Evolutionary conservation across 2,329 filamentous ascomycete genomes (phyloP), one percentile per base, ranked within the genome.

Genomic region (Fusarium camptoceras): DNA sequence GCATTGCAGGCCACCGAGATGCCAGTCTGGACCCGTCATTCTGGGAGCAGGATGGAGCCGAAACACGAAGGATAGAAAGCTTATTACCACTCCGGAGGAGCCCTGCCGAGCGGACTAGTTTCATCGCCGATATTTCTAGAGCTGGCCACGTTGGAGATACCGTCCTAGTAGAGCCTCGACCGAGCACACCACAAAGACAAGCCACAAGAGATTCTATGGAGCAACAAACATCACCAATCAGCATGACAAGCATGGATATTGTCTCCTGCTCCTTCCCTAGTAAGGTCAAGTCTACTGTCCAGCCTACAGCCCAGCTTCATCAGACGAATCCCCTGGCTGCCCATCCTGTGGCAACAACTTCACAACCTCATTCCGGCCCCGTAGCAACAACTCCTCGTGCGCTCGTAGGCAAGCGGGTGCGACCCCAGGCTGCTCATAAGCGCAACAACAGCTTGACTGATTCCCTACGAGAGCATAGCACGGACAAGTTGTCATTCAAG

Each of bases 401-500:
- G 3, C 79, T 90, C 4, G 82, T 84, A 14, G 87, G 87, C 58
- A 91, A 90, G 76, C 84, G 87, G 18, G 83, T 87, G 10, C 86
- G 88, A 18, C 85, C 88, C 22, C 79, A 81, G 67, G 78, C 83
- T 20, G 48, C 73, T 5, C 94, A 97, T 80, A 94, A 94, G 79
- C 90, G 94, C 24, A 97, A 93, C 76, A 94, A 91, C 51, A 98
- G 94, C 77, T 91, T 96, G 73, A 93, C 92, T 0, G 93, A 98
- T 80, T 95, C 94, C 2, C 79, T 95, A 54, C 85, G 94, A 72
- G 92, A 96, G 79, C 90, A 82, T 80, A 88, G 78, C 24, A 79
- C 80, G 8, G 86, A 88, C 47, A 86, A 83, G 63, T 76, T 84
- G 6, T 77, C 84, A 4, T 83, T 84, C 67, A 87, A 86, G 67